Base-by-base conservation (phyloP, 371 early-diverging fungal species). In the Mycotypha africana region DNA sequence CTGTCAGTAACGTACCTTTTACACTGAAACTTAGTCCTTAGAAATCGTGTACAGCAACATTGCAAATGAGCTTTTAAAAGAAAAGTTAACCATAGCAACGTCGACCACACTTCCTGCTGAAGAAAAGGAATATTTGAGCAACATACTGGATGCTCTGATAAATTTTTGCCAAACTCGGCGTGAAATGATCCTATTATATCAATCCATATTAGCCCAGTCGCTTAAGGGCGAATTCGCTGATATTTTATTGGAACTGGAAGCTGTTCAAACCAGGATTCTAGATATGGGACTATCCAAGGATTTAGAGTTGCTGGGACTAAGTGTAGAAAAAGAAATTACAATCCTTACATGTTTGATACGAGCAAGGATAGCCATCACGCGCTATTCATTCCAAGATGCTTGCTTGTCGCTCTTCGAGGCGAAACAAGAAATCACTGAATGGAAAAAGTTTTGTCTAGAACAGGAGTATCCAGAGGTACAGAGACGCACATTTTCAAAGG, bases 381-480 rank as follows among this genome's bases (percentile, higher is more conserved):
- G 74, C 21, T 81, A 78, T 56, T 76, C 79, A 0, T 71, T 79
- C 31, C 79, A 78, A 34, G 74, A 76, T 32, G 56, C 82, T 1
- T 71, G 72, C 38, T 78, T 74, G 8, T 51, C 74, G 7, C 36
- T 81, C 14, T 74, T 69, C 52, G 42, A 61, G 17, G 64, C 69
- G 22, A 64, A 66, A 19, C 65, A 64, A n/a, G 59, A 67, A 8
- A 38, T 78, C 24, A 45, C 39, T 2, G 75, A 77, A 26, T 81
- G 82, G 82, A 68, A 69, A n/a, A 45, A 31, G 8, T 38, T 64
- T 6, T 65, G 70, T 7, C 53, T 70, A 31, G 70, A 72, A 40
- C 79, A 78, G 24, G 67, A 70, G 28, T 79, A 73, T 50, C 63
- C 65, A 10, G 77, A 78, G 55, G 70, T 69, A 52, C 43, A 10